phyloP scores from a whole-genome alignment of 352 stramenopile genomes.

The Globisporangium nodosum region DNA sequence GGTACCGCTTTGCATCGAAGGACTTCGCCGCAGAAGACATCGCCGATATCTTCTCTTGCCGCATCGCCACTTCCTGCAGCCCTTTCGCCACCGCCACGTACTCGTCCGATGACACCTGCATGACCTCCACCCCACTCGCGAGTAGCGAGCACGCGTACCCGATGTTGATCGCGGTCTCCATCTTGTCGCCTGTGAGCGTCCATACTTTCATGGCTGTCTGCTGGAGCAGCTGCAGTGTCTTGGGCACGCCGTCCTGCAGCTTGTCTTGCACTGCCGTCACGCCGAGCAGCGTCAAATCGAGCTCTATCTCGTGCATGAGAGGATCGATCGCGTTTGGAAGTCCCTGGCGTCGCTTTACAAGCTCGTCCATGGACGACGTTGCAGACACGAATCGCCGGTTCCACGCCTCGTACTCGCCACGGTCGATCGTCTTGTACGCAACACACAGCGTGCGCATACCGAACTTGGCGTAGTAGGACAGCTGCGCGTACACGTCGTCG shows the following conservation, averaged over 20 bases:
- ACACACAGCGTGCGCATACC: constrained; percentile 81
- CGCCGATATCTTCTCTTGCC: constrained; percentile 13
- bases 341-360: constrained; percentile 66
- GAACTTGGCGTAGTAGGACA: constrained; percentile 58
- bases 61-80: constrained; percentile 42
- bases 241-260: constrained; percentile 87
- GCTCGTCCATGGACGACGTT: constrained; percentile 55
- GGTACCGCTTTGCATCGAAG: constrained; percentile 1
- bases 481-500: constrained; percentile 42
- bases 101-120: constrained; percentile 54
- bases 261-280: constrained; percentile 93
- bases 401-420: constrained; percentile 50
- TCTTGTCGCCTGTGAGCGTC: constrained; percentile 94
- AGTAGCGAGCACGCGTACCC: constrained; percentile 89
- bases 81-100: constrained; percentile 47
- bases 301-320: constrained; percentile 82
- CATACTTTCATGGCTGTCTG: constrained; percentile 92
- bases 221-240: constrained; percentile 79
- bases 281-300: constrained; percentile 71
- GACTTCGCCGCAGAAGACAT: constrained; percentile 2
- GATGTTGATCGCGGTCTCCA: constrained; percentile 95
- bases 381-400: constrained; percentile 48
- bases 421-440: constrained; percentile 52
- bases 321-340: constrained; percentile 62
- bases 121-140: constrained; percentile 70